Conservation (phyloP, 495 filamentous ascomycete genomes). For the Aspergillus ellipticus region DNA sequence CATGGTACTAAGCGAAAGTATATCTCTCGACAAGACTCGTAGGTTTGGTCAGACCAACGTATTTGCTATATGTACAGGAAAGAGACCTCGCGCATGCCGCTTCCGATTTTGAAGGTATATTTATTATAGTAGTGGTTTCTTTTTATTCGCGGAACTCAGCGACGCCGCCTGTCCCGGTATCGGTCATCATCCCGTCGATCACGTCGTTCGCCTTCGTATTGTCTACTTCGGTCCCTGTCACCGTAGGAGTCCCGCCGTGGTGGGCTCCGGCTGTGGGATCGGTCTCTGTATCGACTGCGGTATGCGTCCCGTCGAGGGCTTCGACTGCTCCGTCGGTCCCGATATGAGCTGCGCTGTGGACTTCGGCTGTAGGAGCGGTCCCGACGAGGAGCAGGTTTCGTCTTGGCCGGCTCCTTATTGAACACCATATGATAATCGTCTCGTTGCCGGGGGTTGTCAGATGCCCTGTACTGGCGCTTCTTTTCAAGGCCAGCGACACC, state of each 20-base stretch:
- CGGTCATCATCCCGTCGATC: conserved; percentile 28
- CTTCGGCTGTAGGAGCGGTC: conserved; percentile 21
- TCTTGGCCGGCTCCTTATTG: conserved; percentile 63
- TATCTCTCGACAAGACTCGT: too few species aligned
- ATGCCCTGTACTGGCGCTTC: conserved; percentile 77
- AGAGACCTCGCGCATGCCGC: too few species aligned
- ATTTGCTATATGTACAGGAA: too few species aligned
- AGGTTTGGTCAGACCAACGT: too few species aligned
- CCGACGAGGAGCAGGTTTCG: conserved; percentile 17
- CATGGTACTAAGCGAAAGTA: too few species aligned
- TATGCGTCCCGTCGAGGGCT: conserved; percentile 40
- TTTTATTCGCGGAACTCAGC: conserved; percentile 1
- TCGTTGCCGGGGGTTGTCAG: conserved; percentile 53
- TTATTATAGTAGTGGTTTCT: background rate
- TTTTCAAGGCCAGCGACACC: conserved; percentile 83
- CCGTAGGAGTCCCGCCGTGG: conserved; percentile 23
- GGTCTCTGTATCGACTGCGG: conserved; percentile 26
- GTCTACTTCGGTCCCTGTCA: conserved; percentile 12
- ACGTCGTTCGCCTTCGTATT: conserved; percentile 18
- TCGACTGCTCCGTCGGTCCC: conserved; percentile 44
- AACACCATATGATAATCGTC: conserved; percentile 81
- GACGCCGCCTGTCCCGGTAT: conserved; percentile 28
- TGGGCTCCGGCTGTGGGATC: conserved; percentile 54
- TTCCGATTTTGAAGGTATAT: too few species aligned
- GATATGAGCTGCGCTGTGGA: conserved; percentile 21